These are phyloP conservation scores for Leishmania arabica DNA, from an alignment of 208 protist genomes.

Conservation along the genomic window DNA sequence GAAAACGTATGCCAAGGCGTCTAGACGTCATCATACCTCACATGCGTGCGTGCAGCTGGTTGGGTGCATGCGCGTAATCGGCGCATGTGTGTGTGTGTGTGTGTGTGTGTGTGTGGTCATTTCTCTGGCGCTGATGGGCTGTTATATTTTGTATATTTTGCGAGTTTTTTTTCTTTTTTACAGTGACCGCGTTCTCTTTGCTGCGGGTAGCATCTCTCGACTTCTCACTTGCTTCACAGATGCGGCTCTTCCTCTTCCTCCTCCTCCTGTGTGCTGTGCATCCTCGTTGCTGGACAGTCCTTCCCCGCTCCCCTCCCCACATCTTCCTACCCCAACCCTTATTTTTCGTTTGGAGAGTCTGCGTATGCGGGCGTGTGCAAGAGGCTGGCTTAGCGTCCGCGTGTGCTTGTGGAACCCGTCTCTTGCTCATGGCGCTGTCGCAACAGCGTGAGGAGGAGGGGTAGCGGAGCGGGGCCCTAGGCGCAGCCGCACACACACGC, in stretches of 20 bases:
- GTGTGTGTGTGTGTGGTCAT: neutral
- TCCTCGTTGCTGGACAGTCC: no score
- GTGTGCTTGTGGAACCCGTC: neutral
- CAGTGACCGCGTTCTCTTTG: neutral
- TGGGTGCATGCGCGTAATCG: neutral
- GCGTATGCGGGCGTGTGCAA: neutral
- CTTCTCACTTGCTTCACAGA: neutral
- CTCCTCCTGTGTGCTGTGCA: neutral
- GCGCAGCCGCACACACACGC: neutral
- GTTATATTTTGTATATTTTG: neutral
- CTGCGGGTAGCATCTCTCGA: neutral
- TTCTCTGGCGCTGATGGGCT: neutral
- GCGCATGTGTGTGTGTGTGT: neutral
- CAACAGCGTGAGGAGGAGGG: neutral
- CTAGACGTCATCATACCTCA: neutral
- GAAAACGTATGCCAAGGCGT: neutral
- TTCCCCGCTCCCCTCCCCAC: neutral
- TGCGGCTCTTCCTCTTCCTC: neutral
- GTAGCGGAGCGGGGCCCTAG: neutral
- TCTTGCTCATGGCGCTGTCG: neutral
- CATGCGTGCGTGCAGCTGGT: neutral
- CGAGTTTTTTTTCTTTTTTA: neutral
- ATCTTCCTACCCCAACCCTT: no score
- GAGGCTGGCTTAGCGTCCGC: neutral
- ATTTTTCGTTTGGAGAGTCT: no score